Evolutionary conservation across 768 basidiomycete genomes (phyloP).

Genomic region (Leccinum incarnatum): DNA sequence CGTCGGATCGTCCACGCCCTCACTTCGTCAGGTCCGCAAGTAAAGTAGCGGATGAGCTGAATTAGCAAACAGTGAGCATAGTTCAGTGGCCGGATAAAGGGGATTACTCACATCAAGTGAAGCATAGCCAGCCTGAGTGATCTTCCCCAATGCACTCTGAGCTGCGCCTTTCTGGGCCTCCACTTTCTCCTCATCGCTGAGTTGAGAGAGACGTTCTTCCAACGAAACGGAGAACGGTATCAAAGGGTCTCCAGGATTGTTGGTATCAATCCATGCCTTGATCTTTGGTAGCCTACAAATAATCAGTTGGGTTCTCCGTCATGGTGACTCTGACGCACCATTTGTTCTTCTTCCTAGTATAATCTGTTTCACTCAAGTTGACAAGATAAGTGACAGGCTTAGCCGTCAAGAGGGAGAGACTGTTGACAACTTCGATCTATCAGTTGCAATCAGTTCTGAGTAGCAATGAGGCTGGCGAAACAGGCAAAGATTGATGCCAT

Average conservation of each 20-base stretch:
- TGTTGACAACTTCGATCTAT: conserved; percentile 88
- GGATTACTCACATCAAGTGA: conserved; percentile 66
- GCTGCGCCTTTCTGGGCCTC: conserved; percentile 81
- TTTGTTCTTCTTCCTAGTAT: conserved; percentile 97
- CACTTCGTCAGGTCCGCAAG: conserved; percentile 94
- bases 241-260: conserved; percentile 93
- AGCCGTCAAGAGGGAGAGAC: conserved; percentile 87
- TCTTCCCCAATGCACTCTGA: conserved; percentile 78
- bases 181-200: conserved; percentile 65
- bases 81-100: neutral
- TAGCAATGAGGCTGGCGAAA: neutral
- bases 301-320: neutral
- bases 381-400: conserved; percentile 98
- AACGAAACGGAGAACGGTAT: conserved; percentile 97
- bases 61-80: neutral
- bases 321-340: conserved; percentile 48
- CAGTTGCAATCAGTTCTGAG: conserved; percentile 13
- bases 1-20: conserved; percentile 97
- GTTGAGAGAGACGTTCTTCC: conserved; percentile 78
- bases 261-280: conserved; percentile 95
- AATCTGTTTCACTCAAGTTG: conserved; percentile 94
- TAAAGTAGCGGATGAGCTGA: conserved; percentile 94
- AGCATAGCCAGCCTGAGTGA: conserved; percentile 91
- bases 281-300: conserved; percentile 84
- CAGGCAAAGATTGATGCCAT: conserved; percentile 4